These are phyloP conservation scores for Ostreobium quekettii DNA, from an alignment of 139 green algal genomes.

Conservation along the genomic window DNA sequence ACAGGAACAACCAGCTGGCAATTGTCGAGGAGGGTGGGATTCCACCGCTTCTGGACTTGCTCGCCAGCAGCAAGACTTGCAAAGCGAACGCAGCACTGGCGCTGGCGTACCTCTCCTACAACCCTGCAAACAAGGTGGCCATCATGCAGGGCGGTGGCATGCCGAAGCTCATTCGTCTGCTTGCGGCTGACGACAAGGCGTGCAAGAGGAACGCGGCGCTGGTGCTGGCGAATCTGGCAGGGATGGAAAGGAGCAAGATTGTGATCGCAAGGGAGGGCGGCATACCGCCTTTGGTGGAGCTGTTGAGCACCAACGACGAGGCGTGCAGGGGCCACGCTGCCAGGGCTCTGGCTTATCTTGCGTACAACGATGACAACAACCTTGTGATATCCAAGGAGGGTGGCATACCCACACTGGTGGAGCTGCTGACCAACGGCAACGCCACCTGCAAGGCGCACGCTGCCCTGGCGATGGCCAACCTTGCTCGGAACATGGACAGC, in stretches of 20 bases:
- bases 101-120: constrained; percentile 12
- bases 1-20: constrained; percentile 11
- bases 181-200: constrained; percentile 11
- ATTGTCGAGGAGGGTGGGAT: constrained; percentile 15
- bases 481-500: constrained; percentile 10
- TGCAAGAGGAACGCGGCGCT: constrained; percentile 15
- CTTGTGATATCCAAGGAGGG: constrained; percentile 14
- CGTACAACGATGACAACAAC: constrained; percentile 21
- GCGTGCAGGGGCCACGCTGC: constrained; percentile 14
- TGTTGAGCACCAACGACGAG: constrained; percentile 17
- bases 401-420: constrained; percentile 16
- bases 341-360: constrained; percentile 12
- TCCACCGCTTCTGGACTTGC: constrained; percentile 8
- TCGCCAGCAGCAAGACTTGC: constrained; percentile 13
- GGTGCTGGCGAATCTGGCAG: constrained; percentile 18
- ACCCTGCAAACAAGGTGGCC: constrained; percentile 2
- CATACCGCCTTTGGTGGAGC: constrained; percentile 14
- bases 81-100: constrained; percentile 11
- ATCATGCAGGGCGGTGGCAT: constrained; percentile 3
- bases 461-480: constrained; percentile 18
- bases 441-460: constrained; percentile 11
- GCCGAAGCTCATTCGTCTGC: constrained; percentile 12
- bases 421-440: constrained; percentile 11
- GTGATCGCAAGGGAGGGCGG: constrained; percentile 13
- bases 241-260: constrained; percentile 4